Conservation (phyloP, 1,139 yeast species). For the Scheffersomyces stambukii region DNA sequence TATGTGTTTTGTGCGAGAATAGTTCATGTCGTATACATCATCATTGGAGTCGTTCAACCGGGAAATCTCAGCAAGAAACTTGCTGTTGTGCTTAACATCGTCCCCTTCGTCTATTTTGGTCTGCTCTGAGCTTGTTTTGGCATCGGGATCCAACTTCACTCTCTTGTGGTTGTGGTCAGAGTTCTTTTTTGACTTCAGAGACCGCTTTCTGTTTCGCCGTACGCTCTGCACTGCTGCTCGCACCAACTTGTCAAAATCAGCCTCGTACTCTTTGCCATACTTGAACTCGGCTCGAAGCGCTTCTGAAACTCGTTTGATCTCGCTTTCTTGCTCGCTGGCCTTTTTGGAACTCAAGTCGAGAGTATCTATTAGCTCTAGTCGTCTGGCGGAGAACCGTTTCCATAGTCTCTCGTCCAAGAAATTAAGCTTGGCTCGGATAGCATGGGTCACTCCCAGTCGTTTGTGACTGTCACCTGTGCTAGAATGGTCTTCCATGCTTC, state of each 20-base stretch:
- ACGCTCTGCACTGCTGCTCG: slow-evolving; percentile 84
- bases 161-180: slow-evolving; percentile 7
- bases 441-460: slow-evolving; percentile 81
- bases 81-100: slow-evolving; percentile 3
- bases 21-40: slow-evolving; percentile 30
- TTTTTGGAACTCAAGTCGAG: slow-evolving; percentile 71
- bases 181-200: slow-evolving; percentile 22
- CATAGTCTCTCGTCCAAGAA: slow-evolving; percentile 80
- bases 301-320: slow-evolving; percentile 73
- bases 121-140: slow-evolving; percentile 10
- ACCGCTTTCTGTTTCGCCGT: slow-evolving; percentile 41
- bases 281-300: slow-evolving; percentile 72
- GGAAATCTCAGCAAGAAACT: slow-evolving; percentile 35
- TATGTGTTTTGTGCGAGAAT: slow-evolving; percentile 26
- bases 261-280: slow-evolving; percentile 51
- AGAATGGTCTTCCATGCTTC: too few relatives aligned
- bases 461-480: too few relatives aligned
- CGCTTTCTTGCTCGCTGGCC: slow-evolving; percentile 89
- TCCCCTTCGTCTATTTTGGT: not conserved
- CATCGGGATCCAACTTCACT: slow-evolving; percentile 9
- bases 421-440: slow-evolving; percentile 66
- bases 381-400: slow-evolving; percentile 84
- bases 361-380: slow-evolving; percentile 83
- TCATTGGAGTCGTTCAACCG: slow-evolving; percentile 33
- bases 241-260: slow-evolving; percentile 84